phyloP scores from a whole-genome alignment of 176 grass and related monocot species.

The Triticum timopheevii region DNA sequence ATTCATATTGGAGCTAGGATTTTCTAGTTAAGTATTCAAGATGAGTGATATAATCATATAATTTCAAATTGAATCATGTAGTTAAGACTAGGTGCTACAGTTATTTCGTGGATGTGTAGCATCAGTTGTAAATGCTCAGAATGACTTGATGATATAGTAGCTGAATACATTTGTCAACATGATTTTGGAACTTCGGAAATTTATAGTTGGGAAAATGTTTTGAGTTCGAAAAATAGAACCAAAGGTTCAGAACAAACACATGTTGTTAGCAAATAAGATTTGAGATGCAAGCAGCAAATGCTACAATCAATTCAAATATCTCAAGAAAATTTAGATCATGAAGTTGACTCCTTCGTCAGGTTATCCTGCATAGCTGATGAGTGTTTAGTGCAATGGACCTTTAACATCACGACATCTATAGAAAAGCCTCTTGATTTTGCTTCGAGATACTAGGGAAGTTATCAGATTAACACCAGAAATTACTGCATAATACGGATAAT shows the following conservation, averaged over 20 bases:
- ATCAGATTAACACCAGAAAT: background rate
- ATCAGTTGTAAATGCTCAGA: background rate
- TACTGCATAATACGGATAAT: background rate
- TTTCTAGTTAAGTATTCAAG: background rate
- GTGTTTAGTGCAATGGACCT: background rate
- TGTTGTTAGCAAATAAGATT: slow-evolving; percentile 1
- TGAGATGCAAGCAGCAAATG: background rate
- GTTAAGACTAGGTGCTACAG: slow-evolving; percentile 1
- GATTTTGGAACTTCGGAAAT: background rate
- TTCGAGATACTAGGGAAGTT: background rate
- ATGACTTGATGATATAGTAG: background rate
- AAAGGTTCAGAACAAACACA: slow-evolving; percentile 2
- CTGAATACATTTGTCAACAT: slow-evolving; percentile 6
- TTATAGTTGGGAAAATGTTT: background rate
- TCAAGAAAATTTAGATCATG: background rate
- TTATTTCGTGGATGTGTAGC: background rate
- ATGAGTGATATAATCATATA: background rate
- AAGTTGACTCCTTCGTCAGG: background rate
- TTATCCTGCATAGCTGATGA: slow-evolving; percentile 3
- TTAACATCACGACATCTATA: background rate
- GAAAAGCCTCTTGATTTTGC: background rate
- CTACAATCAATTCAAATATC: background rate
- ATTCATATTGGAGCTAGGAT: too few relatives aligned
- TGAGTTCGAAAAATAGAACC: background rate
- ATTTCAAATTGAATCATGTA: background rate